Evolutionary conservation across 495 filamentous ascomycete species (phyloP).

Genomic region (Aspergillus panamensis): DNA sequence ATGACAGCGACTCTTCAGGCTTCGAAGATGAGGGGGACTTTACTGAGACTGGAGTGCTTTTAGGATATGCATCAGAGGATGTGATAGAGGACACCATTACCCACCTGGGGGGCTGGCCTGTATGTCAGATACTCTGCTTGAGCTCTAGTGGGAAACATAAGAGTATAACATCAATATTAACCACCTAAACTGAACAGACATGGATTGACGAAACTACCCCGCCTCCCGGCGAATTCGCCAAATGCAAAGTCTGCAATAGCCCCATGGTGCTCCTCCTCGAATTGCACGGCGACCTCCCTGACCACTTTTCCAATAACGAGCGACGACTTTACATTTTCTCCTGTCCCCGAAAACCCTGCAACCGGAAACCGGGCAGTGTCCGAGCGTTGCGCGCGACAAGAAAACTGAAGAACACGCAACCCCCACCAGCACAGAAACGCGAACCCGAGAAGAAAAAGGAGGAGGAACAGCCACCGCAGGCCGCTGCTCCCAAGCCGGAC

Average conservation of each 20-base stretch:
- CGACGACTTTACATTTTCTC: constrained; percentile 79
- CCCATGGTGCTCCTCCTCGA: constrained; percentile 84
- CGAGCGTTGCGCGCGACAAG: constrained; percentile 65
- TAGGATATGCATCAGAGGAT: constrained; percentile 85
- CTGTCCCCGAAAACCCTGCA: constrained; percentile 75
- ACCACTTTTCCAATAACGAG: constrained; percentile 80
- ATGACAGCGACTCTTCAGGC: constrained; percentile 70
- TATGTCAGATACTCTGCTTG: constrained; percentile 42
- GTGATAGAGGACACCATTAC: constrained; percentile 80
- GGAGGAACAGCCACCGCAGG: constrained; percentile 20
- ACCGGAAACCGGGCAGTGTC: constrained; percentile 76
- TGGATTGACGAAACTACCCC: constrained; percentile 70
- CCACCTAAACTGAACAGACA: constrained; percentile 47
- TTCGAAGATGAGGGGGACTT: constrained; percentile 63
- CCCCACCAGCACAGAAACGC: constrained; percentile 29
- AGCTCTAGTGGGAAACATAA: neutral
- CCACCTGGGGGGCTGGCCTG: constrained; percentile 82
- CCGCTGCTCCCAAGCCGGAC: constrained; percentile 46
- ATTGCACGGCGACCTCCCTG: constrained; percentile 85
- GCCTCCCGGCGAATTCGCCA: constrained; percentile 74
- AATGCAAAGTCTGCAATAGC: constrained; percentile 84
- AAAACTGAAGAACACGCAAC: constrained; percentile 30
- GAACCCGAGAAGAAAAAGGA: constrained; percentile 36
- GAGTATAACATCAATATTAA: constrained; percentile 4
- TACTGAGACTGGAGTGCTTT: constrained; percentile 82